Evolutionary conservation across 2,329 filamentous ascomycete genomes (phyloP).

Genomic region (Sarocladiaceae sp.): DNA sequence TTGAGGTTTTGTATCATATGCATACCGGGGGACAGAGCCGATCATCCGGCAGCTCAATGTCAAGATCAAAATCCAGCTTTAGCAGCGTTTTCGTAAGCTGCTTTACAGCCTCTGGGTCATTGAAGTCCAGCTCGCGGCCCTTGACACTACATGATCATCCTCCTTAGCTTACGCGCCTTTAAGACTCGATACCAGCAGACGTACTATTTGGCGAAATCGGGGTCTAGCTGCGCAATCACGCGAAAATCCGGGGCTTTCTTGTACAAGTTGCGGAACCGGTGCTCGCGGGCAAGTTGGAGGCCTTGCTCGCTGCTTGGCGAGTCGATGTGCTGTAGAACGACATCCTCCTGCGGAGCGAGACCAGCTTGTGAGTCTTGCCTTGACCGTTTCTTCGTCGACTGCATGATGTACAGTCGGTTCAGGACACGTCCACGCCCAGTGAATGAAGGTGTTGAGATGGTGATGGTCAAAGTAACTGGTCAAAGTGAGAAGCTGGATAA

Average conservation of each 20-base stretch:
- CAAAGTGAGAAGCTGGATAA: slow-evolving; percentile 1
- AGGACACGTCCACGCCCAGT: too few relatives aligned
- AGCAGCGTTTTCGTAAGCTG: slow-evolving; percentile 77
- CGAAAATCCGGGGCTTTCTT: slow-evolving; percentile 34
- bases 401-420: neutral
- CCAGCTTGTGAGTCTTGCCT: neutral
- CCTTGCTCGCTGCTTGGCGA: neutral
- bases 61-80: slow-evolving; percentile 65
- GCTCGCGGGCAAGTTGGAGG: slow-evolving; percentile 15
- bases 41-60: slow-evolving; percentile 65
- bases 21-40: slow-evolving; percentile 79
- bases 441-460: neutral
- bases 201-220: slow-evolving; percentile 36
- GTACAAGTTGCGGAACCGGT: slow-evolving; percentile 33
- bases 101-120: slow-evolving; percentile 67
- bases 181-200: slow-evolving; percentile 13
- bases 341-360: neutral
- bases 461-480: neutral
- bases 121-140: slow-evolving; percentile 65
- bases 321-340: neutral
- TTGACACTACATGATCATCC: slow-evolving; percentile 25
- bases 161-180: too few relatives aligned
- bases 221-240: slow-evolving; percentile 33
- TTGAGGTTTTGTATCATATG: neutral
- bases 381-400: neutral